Base-by-base conservation (phyloP, 2,329 filamentous ascomycete genomes). In the Colletotrichum lindemuthianum region DNA sequence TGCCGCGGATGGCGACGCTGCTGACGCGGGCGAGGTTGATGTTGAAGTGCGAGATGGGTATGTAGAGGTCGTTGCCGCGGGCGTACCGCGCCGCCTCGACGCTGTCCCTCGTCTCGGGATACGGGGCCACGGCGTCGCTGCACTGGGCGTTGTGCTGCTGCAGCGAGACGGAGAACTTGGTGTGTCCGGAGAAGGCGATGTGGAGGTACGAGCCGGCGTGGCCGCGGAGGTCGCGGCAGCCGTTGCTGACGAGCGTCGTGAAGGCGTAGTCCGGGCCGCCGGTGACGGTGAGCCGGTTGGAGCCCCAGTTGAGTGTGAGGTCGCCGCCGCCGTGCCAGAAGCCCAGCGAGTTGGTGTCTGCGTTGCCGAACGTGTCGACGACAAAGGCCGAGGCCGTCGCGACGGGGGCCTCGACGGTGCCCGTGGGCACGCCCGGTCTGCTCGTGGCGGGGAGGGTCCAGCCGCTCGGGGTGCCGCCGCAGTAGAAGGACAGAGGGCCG, bases 261-360 rank as follows among this genome's bases (percentile, higher is more conserved):
- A 84, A 90, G 52, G 82, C 81, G 61, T 88, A 82, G 69, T 90
- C 88, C 8, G 70, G 60, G 72, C 60, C 68, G 68, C 74, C 72
- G 72, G 74, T 73, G 68, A 78, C 40, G 64, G 81, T 84, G 66
- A 90, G 76, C 65, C 79, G 81, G 65, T 81, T 82, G 55, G 75
- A 74, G n/a, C 79, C 78, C 69, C 85, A 85, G 11, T 81, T 82
- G 32, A 86, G 74, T 6, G 75, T 78, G 71, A 89, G 82, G 13
- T 90, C 88, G 50, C 88, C 87, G n/a, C 80, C 80, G 9, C 89
- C 89, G 72, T 91, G 88, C 84, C 87, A 91, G 74, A 86, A 83
- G 3, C 84, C 85, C 2, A 91, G 80, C 15, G 85, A 82, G 70
- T 92, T 91, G 33, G 75, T 80, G 65, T 81, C 76, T 3, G 74